These are phyloP conservation scores for Nemania diffusa DNA, from an alignment of 2,329 filamentous ascomycete genomes.

Conservation along the genomic window DNA sequence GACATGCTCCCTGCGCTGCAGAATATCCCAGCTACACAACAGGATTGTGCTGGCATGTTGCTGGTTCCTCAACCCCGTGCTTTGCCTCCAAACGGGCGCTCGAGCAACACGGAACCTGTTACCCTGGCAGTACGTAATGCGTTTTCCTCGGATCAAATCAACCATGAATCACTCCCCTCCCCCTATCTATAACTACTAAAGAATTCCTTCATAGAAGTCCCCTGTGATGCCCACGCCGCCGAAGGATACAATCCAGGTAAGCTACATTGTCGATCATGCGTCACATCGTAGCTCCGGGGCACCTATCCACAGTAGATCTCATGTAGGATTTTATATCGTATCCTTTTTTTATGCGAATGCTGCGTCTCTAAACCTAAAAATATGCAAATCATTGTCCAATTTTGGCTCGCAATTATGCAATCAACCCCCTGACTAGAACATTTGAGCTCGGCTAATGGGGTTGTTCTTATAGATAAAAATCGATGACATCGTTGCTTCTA, in stretches of 20 bases:
- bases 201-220: slow-evolving; percentile 36
- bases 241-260: slow-evolving; percentile 49
- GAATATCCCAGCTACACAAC: slow-evolving; percentile 57
- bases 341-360: not conserved
- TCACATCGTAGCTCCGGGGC: slow-evolving; percentile 29
- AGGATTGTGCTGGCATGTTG: slow-evolving; percentile 56
- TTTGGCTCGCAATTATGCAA: not conserved
- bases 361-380: not conserved
- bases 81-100: slow-evolving; percentile 52
- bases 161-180: not conserved
- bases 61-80: slow-evolving; percentile 57
- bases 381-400: not conserved
- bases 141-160: not conserved
- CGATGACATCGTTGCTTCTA: slow-evolving; percentile 52
- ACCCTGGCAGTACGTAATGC: slow-evolving; percentile 53
- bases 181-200: slow-evolving; percentile 26
- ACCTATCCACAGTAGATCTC: slow-evolving; percentile 18
- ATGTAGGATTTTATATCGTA: slow-evolving; percentile 28
- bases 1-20: slow-evolving; percentile 62
- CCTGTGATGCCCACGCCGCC: slow-evolving; percentile 41
- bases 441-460: slow-evolving; percentile 13
- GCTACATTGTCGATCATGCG: slow-evolving; percentile 36
- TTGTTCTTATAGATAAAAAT: slow-evolving; percentile 48
- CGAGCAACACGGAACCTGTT: slow-evolving; percentile 53
- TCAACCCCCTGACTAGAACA: not conserved